Evolutionary conservation across 257 asterid species (phyloP).

Genomic region (Phtheirospermum japonicum): DNA sequence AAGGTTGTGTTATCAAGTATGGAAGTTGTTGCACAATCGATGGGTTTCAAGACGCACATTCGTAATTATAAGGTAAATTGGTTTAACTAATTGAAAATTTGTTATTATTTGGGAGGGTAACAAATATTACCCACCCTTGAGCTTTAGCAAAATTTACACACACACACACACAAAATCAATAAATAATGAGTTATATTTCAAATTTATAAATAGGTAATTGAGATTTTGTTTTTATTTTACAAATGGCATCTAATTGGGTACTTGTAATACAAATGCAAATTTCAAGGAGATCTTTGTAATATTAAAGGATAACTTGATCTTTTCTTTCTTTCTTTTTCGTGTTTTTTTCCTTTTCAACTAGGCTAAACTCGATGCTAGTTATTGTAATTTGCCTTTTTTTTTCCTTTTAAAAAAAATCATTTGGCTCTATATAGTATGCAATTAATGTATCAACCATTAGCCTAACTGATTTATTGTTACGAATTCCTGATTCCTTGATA

Average conservation of each 20-base stretch:
- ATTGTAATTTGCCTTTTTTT: not conserved
- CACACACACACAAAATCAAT: no score
- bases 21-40: constrained; percentile 98
- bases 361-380: not conserved
- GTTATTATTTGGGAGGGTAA: not conserved
- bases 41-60: constrained; percentile 98
- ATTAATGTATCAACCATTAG: not conserved
- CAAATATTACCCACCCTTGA: not conserved
- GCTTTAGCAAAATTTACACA: not conserved
- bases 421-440: not conserved
- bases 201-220: not conserved
- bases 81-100: not conserved
- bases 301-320: not conserved
- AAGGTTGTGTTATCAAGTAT: constrained; percentile 82
- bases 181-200: no score
- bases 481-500: constrained; percentile 17
- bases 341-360: not conserved
- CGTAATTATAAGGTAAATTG: constrained; percentile 81
- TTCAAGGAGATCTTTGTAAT: not conserved
- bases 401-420: not conserved
- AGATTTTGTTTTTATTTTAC: not conserved
- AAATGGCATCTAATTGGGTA: not conserved
- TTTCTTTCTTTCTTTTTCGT: no score
- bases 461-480: not conserved
- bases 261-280: not conserved